Percentiles rank a stretch among this genome's conserved stretches.
phyloP scores from a whole-genome alignment of 306 rosid genomes.

The Dalbergia cultrata region DNA sequence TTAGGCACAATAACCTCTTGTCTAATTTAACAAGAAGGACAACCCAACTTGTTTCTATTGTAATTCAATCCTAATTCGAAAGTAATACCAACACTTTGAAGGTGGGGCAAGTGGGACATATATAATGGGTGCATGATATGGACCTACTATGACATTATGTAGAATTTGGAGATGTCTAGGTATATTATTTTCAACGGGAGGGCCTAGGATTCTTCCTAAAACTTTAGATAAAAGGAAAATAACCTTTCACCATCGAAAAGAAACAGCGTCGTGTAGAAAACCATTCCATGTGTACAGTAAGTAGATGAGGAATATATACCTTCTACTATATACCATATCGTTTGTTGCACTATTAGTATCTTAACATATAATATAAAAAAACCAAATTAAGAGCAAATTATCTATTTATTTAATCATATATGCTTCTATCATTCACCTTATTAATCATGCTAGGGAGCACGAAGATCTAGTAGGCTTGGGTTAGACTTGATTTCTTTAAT shows the following conservation, averaged over 20 bases:
- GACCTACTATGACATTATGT: conserved; percentile 32
- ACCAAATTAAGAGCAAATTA: not conserved
- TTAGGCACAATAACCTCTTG: not conserved
- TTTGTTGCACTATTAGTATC: conserved; percentile 12
- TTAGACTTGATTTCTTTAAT: conserved; percentile 23
- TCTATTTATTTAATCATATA: not conserved
- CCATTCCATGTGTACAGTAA: not conserved
- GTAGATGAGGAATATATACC: conserved; percentile 2
- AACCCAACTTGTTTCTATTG: not conserved
- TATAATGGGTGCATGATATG: conserved; percentile 13
- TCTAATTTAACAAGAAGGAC: conserved; percentile 1
- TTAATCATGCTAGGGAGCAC: not conserved
- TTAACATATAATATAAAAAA: conserved; percentile 20
- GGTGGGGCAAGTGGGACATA: conserved; percentile 4
- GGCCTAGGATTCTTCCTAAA: conserved; percentile 35
- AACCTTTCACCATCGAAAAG: conserved; percentile 42
- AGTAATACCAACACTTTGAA: not conserved
- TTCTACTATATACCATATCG: conserved; percentile 22
- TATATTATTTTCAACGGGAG: conserved; percentile 9
- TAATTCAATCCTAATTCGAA: not conserved
- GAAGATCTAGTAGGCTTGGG: not conserved
- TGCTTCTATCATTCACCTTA: not conserved
- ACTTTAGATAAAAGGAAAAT: conserved; percentile 10
- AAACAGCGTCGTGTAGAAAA: conserved; percentile 3
- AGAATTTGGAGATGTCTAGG: conserved; percentile 41